phyloP scores from a whole-genome alignment of 768 basidiomycete species.

The Rhodotorula babjevae region DNA sequence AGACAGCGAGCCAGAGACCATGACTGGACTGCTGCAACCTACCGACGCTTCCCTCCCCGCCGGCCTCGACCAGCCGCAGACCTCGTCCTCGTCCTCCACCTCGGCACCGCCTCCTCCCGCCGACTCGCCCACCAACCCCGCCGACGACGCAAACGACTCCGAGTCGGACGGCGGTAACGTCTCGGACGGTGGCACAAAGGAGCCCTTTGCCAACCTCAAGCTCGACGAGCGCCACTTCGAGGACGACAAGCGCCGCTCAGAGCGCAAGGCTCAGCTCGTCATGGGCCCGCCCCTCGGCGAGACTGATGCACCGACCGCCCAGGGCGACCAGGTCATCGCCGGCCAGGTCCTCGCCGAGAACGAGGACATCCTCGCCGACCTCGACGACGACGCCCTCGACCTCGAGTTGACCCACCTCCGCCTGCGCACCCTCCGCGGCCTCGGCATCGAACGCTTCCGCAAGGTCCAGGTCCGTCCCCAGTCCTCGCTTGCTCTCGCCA shows the following conservation, averaged over 20 bases:
- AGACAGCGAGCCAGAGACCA: no score
- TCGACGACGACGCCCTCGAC: conserved; percentile 36
- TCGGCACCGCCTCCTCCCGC: not conserved
- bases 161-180: conserved; percentile 4
- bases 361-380: conserved; percentile 33
- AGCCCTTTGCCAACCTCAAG: conserved; percentile 28
- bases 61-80: no score
- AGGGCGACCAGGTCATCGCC: conserved; percentile 18
- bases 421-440: conserved; percentile 34
- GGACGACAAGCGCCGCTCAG: conserved; percentile 22
- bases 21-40: no score
- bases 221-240: conserved; percentile 37
- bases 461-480: conserved; percentile 27
- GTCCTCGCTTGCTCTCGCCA: not conserved
- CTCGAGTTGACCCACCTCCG: conserved; percentile 43
- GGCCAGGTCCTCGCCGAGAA: conserved; percentile 33
- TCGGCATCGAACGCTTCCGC: conserved; percentile 38
- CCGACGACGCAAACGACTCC: not conserved
- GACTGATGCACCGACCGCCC: not conserved
- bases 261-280: conserved; percentile 30
- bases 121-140: not conserved
- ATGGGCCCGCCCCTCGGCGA: conserved; percentile 36
- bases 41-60: no score
- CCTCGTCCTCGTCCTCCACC: not conserved
- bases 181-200: conserved; percentile 16